A percentile compares a stretch with the other conserved stretches of the same genome.
Evolutionary conservation across 768 basidiomycete species (phyloP).

Genomic region (Lactifluus pinguis): DNA sequence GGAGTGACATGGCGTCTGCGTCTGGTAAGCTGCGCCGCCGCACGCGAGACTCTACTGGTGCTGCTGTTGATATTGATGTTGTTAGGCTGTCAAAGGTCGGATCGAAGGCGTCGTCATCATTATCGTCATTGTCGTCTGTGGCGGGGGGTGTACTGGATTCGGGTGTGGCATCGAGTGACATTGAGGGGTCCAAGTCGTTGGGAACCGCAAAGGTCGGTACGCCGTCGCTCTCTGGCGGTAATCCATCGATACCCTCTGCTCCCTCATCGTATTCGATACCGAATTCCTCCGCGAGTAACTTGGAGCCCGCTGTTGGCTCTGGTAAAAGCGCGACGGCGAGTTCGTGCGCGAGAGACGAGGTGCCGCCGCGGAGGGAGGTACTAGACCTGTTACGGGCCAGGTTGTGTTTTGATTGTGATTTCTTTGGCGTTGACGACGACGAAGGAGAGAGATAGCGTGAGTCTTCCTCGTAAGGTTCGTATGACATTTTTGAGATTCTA

Average conservation of each 20-base stretch:
- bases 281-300: conserved; percentile 77
- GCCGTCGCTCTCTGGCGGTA: conserved; percentile 17
- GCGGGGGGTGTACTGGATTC: conserved; percentile 10
- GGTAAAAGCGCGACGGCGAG: conserved; percentile 83
- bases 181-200: conserved; percentile 24
- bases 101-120: conserved; percentile 27
- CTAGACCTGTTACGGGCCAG: conserved; percentile 36
- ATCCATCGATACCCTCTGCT: conserved; percentile 66
- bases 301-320: conserved; percentile 70
- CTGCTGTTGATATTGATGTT: conserved; percentile 14
- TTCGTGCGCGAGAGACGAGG: conserved; percentile 72
- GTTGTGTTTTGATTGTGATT: conserved; percentile 25
- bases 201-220: conserved; percentile 28
- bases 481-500: conserved; percentile 5
- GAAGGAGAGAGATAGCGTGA: conserved; percentile 27
- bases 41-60: conserved; percentile 20
- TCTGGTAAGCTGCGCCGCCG: conserved; percentile 27
- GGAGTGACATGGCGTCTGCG: conserved; percentile 61
- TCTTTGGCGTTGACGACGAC: conserved; percentile 22
- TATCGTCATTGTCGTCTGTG: conserved; percentile 24
- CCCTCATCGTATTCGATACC: conserved; percentile 86
- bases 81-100: conserved; percentile 34
- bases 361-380: conserved; percentile 38
- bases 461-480: conserved; percentile 13
- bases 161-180: not conserved